Base-by-base conservation (phyloP, 345 rosid genomes). In the Hypericum perforatum region DNA sequence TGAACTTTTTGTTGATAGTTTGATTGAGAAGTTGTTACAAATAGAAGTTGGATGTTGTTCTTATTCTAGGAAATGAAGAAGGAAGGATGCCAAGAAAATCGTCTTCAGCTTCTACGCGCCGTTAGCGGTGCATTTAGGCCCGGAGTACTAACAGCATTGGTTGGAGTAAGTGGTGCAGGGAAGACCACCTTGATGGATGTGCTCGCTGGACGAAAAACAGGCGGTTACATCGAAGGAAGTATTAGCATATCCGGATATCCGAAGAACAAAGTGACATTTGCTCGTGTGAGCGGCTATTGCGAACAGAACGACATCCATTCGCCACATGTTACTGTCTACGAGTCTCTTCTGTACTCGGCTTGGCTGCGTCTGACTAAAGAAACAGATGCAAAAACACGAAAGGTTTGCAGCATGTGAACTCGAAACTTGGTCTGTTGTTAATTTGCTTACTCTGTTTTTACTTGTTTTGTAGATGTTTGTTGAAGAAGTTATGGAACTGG, bases 91-190 rank as follows among this genome's bases (percentile, higher is more conserved):
- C 16, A 11, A 37, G 42, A 52, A 16, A 37, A 13, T n/a, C 38
- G 55, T 6, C 14, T 52, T 7, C 55, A 37, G 38, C 55, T 52
- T 5, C 39, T 52, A 16, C 41, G 7, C 5, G 55, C 11, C n/a
- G 41, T 52, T 52, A 52, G 41, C 37, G 55, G 55, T 52, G 55
- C 55, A 9, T 52, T 52, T 15, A 52, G 41, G 15, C 55, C 55
- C 6, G 38, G 55, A 4, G 14, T 52, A 36, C 14, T 52, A 14
- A 52, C 55, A 32, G 55, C 55, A 52, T 52, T 52, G 14, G 41
- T 52, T 9, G 55, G 41, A 5, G 55, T 13, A 11, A 52, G 55
- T 52, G 55, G 55, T 2, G 55, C 55, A 10, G 55, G 55, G 41
- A 52, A 52, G 41, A 52, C 55, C 2, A 52, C 55, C 13, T 36